Evolutionary conservation across 2,329 filamentous ascomycete genomes (phyloP), one percentile per base, ranked within the genome.

Genomic region (Colletotrichum liaoningense): DNA sequence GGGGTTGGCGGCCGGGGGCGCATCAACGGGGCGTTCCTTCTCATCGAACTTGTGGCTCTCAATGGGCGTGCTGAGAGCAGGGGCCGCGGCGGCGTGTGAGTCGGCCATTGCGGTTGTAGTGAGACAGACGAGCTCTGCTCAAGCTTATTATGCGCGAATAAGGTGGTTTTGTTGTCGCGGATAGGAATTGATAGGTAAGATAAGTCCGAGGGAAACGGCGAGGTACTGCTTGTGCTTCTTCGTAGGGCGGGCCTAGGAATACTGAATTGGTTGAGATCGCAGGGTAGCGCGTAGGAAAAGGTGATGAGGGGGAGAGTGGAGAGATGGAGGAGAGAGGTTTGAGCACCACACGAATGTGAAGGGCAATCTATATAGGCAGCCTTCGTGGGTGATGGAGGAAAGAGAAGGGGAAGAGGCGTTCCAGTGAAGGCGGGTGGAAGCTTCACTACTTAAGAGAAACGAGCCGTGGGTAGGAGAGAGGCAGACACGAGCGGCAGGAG

Each of bases 11-110:
- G 81, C 75, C 55, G 81, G 76, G 54, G 80, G 76, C 59, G 80
- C 77, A 52, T 79, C 79, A 74, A 82, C 79, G 71, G 83, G 78
- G 76, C 81, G 84, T 71, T 83, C 83, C 86, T 92, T 92, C 86
- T 93, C 91, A 82, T 91, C 88, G 82, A 93, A 92, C 81, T 86
- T 84, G 77, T 90, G 90, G 77, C 88, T 88, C 82, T 92, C 90
- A 79, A 92, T 92, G 81, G 88, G 88, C 80, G 90, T 91, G 80
- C 90, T 87, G 78, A 92, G 85, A 83, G 88, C 88, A 78, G 89
- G 89, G 76, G 87, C 86, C 81, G 83, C 85, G 82, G 83, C 81
- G 77, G 82, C 80, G 79, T 86, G 86, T 79, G 85, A 83, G 81
- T 91, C 89, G 79, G 89, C 88, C 89, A 91, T 91, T 77, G 77